Base-by-base conservation (phyloP, 2,329 filamentous ascomycete genomes). In the Alternaria triticina region DNA sequence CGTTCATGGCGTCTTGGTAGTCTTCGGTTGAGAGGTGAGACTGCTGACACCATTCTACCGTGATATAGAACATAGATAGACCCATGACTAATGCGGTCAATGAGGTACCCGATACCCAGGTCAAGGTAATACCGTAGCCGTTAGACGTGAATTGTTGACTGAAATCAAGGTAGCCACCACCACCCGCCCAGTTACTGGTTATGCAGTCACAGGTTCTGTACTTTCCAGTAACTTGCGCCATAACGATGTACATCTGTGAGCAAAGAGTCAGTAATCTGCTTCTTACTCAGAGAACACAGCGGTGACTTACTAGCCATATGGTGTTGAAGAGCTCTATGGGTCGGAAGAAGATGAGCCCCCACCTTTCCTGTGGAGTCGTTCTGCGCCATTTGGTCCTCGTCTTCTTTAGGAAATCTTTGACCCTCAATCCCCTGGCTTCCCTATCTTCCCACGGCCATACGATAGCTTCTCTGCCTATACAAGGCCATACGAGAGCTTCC, bases 111-210 rank as follows among this genome's bases (percentile, higher is more conserved):
- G 70, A 56, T 0, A 66, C 66, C 80, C 80, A 81, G 57, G 76
- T 80, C 4, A 54, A 65, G 0, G 61, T 17, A 0, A 80, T 74
- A 65, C 72, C 73, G 2, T 52, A 45, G 15, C 65, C 71, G 30
- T 77, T 79, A 6, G 77, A 77, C 2, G 74, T 74, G 43, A 77
- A 72, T 23, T 72, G 70, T 10, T 74, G 63, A 7, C 47, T 62
- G 43, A 79, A 78, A 54, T 84, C 81, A 30, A 84, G 74, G 56
- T 84, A 84, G 12, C 83, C 82, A n/a, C 80, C 79, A 5, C 61
- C 70, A 2, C 70, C 65, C 1, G 68, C 77, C 79, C 81, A 83
- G 6, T 61, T 72, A 20, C 77, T 80, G 3, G 79, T 77, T 49
- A 80, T 75, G 67, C 83, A 84, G 15, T 76, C 61, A 68, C 82